These are phyloP conservation scores for Colletotrichum sp. DNA, from an alignment of 2,329 filamentous ascomycete species.

Conservation along the genomic window DNA sequence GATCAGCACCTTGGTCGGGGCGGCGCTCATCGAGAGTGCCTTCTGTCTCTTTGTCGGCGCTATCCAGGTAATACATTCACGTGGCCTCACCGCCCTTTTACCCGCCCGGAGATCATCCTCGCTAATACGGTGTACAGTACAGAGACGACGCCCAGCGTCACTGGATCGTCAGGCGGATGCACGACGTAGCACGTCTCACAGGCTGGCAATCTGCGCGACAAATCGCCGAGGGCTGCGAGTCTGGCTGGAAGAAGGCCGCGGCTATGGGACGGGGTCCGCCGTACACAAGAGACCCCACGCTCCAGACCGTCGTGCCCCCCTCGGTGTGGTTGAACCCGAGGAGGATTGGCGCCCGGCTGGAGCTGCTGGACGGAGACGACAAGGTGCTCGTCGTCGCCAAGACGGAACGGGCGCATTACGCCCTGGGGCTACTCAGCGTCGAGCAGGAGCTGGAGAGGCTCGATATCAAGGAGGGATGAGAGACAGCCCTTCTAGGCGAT, in stretches of 20 bases:
- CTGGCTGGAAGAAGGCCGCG: constrained; percentile 78
- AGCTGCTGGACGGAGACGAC: constrained; percentile 47
- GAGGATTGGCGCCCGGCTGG: constrained; percentile 56
- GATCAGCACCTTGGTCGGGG: constrained; percentile 79
- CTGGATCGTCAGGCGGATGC: constrained; percentile 78
- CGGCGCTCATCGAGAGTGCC: constrained; percentile 81
- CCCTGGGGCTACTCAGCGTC: constrained; percentile 78
- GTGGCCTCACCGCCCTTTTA: background rate
- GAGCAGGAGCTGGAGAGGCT: constrained; percentile 75
- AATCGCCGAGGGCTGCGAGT: constrained; percentile 85
- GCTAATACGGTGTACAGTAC: constrained; percentile 57
- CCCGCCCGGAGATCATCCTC: background rate
- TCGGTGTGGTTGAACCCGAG: constrained; percentile 55
- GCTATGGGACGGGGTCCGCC: constrained; percentile 77
- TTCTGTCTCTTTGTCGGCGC: constrained; percentile 88
- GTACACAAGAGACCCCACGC: constrained; percentile 60
- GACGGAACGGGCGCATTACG: constrained; percentile 72
- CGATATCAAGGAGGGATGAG: constrained; percentile 52
- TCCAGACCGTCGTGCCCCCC: constrained; percentile 38
- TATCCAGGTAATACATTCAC: constrained; percentile 62
- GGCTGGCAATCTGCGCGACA: constrained; percentile 86
- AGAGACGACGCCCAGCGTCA: constrained; percentile 73
- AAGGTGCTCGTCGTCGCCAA: constrained; percentile 63
- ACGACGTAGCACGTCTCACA: constrained; percentile 78
- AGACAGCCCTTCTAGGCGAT: background rate